phyloP scores from a whole-genome alignment of 2,329 filamentous ascomycete species.

The Alternaria angustiovoidea region DNA sequence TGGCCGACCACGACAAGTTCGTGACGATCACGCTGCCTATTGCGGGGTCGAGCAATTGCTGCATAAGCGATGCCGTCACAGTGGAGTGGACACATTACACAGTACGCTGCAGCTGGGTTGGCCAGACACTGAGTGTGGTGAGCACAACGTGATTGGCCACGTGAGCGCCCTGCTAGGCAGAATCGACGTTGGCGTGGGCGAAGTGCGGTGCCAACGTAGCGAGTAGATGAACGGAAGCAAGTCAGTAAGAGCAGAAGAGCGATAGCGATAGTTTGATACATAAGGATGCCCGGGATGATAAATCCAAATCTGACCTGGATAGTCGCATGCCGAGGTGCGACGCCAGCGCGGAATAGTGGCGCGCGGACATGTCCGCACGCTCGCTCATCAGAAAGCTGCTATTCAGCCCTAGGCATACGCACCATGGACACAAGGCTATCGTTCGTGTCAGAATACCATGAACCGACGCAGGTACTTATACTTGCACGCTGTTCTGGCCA shows the following conservation, averaged over 20 bases:
- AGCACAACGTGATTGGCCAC: constrained; percentile 1
- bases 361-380: neutral
- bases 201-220: constrained; percentile 1
- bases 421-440: neutral
- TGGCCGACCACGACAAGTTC: neutral
- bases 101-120: neutral
- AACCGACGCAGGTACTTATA: neutral
- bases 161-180: neutral
- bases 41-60: constrained; percentile 8
- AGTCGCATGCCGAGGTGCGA: neutral
- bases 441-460: neutral
- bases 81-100: constrained; percentile 4
- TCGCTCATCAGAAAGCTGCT: neutral
- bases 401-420: neutral
- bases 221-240: neutral
- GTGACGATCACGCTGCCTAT: constrained; percentile 3
- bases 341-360: neutral
- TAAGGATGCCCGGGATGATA: neutral
- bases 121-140: neutral
- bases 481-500: neutral
- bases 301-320: neutral
- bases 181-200: neutral
- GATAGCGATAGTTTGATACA: neutral
- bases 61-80: constrained; percentile 16
- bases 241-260: neutral